Evolutionary conservation across 768 basidiomycete genomes (phyloP), one percentile per base, ranked within the genome.

Genomic region (Psilocybe tampanensis): DNA sequence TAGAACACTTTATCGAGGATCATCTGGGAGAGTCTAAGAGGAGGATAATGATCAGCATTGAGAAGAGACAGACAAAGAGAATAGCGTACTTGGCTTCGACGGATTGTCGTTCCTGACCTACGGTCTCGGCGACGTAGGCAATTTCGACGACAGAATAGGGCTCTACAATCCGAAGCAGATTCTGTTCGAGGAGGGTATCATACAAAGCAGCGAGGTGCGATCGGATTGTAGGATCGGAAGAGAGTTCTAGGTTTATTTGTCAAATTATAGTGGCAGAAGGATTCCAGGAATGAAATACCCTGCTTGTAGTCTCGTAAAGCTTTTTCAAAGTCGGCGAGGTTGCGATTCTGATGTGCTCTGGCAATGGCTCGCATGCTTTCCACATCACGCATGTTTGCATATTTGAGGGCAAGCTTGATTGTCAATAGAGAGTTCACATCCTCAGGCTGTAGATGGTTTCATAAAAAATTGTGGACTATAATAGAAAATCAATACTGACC

Each of bases 341-440:
- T 92, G 33, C 96, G 83, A 52, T 90, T 88, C 72, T 94, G 90
- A 66, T 98, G 92, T n/a, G 96, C 97, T 12, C 86, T 85, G 1
- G 96, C 97, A 52, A 97, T 88, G 8, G 91, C 93, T 36, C 94
- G 89, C 94, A 99, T 97, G 51, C 92, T 93, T 68, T 98, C 94
- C 15, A 98, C 90, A 53, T 98, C 95, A 23, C 90, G 81, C 22
- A 90, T 72, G 54, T 94, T 90, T 0, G 92, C 90, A 65, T 96
- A 96, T 67, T 93, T 92, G 23, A 86, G 76, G 0, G 94, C 93
- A 11, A 94, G 82, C 71, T 98, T 98, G 68, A 94, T 86, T 3
- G 88, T 83, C 8, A 96, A 74, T 4, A 99, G 84, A 0, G 92
- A 83, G 1, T 88, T 89, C 2, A 98, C 93, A 66, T 99, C 97